Evolutionary conservation across 148 eudicot genomes (phyloP), one percentile per base, ranked within the genome.

Genomic region (Camellia lanceoleosa): DNA sequence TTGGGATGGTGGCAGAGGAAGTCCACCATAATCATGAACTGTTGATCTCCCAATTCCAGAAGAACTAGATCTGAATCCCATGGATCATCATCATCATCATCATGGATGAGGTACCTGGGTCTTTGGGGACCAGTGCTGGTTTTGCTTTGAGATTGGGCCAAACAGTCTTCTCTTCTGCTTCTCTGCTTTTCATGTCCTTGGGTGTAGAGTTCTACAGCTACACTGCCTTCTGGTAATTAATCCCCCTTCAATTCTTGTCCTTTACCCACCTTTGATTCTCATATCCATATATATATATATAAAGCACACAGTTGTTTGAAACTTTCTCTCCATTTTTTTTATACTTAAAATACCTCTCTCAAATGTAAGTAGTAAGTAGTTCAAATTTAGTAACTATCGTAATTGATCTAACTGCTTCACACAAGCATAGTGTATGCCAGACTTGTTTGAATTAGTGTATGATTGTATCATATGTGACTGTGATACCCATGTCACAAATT

Each of bases 161-260:
- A 54, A 74, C 84, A 20, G 62, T 88, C 67, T 85, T 85, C 83
- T 83, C 93, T 14, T 80, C 86, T 78, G 88, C 87, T 56, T 85
- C 91, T 51, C 84, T 88, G 60, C 71, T 86, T 42, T 88, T 90
- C 88, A 90, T 88, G 91, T 88, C 89, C 51, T 59, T 88, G 2
- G 88, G 87, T 64, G 88, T 77, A 66, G 89, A 84, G 23, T 90
- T 90, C 86, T 87, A 88, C 81, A 85, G 85, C 87, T 88, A 88
- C 71, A 90, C 91, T 42, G 78, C 93, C 65, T 90, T 90, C 78
- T 88, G 93, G 93, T 90, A 80, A 82, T 42, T 52, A 54, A 23
- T 56, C 41, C 5, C 71, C 18, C 0, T 54, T 42, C 30, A 3
- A 19, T 13, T 5, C 71, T 20, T 62, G 11, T 54, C 49, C 23